Conservation (phyloP, 129 eudicot genomes). For the Saussurea involucrata region DNA sequence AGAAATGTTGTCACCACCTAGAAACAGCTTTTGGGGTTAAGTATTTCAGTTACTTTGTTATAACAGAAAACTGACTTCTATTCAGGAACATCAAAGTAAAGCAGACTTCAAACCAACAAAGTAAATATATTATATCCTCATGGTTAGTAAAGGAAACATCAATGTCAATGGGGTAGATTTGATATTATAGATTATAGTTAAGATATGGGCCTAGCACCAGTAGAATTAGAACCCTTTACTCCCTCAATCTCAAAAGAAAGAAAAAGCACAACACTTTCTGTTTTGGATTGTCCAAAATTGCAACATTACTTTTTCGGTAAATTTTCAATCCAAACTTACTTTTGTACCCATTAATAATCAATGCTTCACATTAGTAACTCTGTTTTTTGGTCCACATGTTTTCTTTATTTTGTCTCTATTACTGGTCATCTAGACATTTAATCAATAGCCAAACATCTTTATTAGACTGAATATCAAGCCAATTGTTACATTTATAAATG, state of each 20-base stretch:
- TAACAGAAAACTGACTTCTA: background rate
- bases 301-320: background rate
- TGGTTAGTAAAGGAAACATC: background rate
- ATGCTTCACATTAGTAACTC: background rate
- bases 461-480: background rate
- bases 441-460: background rate
- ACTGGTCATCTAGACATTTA: background rate
- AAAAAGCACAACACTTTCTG: background rate
- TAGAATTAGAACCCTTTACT: background rate
- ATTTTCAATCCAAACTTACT: background rate
- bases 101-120: background rate
- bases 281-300: background rate
- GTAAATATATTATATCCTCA: background rate
- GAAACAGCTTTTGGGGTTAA: constrained; percentile 13
- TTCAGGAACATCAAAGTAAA: background rate
- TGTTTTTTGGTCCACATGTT: background rate
- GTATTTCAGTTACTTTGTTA: background rate
- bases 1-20: constrained; percentile 97
- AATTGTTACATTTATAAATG: background rate
- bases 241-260: background rate
- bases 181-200: background rate
- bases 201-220: background rate
- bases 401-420: background rate
- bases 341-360: background rate
- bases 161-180: background rate